Conservation (phyloP, 2,329 filamentous ascomycete species). For the Phoma herbarum region DNA sequence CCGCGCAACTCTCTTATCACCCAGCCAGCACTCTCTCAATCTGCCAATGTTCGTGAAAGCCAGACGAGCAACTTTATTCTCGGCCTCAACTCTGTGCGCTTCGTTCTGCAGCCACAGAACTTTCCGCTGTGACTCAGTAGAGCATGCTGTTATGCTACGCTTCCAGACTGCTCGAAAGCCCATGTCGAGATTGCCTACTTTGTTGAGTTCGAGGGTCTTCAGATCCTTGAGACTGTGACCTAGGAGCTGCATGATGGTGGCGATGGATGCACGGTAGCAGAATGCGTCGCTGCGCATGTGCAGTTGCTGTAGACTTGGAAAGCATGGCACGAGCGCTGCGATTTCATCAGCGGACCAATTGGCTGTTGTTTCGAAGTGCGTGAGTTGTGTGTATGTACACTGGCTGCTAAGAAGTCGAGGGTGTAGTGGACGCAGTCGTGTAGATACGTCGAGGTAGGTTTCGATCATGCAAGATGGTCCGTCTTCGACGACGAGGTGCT, state of each 20-base stretch:
- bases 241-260: conserved; percentile 18
- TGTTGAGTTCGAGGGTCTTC: conserved; percentile 19
- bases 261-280: conserved; percentile 26
- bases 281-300: conserved; percentile 27
- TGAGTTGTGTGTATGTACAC: conserved; percentile 8
- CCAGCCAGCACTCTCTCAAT: conserved; percentile 28
- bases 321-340: conserved; percentile 9
- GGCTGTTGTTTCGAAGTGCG: conserved; percentile 24
- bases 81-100: conserved; percentile 20
- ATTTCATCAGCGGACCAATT: conserved; percentile 26
- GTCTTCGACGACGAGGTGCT: conserved; percentile 21
- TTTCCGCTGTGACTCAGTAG: conserved; percentile 20
- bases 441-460: conserved; percentile 18
- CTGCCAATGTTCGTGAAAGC: conserved; percentile 22
- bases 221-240: conserved; percentile 17
- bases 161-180: conserved; percentile 29
- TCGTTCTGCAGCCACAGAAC: conserved; percentile 28
- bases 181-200: conserved; percentile 26
- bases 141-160: conserved; percentile 22
- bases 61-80: conserved; percentile 26
- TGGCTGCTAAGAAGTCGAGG: not conserved
- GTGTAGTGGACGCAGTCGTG: conserved; percentile 13
- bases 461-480: conserved; percentile 25
- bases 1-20: conserved; percentile 28
- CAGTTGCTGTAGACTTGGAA: conserved; percentile 22